These are phyloP conservation scores for Smallanthus sonchifolius DNA, from an alignment of 129 eudicot species.

Conservation along the genomic window DNA sequence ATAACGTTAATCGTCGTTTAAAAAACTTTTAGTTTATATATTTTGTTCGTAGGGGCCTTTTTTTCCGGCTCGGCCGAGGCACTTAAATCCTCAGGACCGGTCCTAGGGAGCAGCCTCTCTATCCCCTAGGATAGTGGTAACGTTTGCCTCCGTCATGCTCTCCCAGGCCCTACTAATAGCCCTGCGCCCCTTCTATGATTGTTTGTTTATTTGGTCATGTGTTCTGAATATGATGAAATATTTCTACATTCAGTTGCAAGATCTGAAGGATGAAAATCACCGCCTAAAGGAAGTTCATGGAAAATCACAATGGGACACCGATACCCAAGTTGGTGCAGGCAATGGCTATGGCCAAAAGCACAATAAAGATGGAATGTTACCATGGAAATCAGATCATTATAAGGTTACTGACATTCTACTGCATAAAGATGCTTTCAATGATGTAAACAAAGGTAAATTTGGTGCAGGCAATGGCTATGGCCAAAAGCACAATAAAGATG, in stretches of 20 bases:
- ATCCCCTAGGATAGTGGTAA: no score
- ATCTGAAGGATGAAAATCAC: constrained; percentile 44
- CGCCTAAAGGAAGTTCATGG: constrained; percentile 44
- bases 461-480: constrained; percentile 5
- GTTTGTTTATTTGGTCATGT: no score
- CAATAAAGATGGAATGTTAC: constrained; percentile 12
- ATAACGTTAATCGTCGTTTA: no score
- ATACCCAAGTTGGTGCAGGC: constrained; percentile 11
- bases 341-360: constrained; percentile 13
- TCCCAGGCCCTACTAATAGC: no score
- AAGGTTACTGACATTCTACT: constrained; percentile 4
- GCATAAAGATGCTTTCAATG: constrained; percentile 17
- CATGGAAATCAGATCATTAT: constrained; percentile 18
- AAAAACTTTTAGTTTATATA: no score
- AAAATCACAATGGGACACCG: constrained; percentile 34
- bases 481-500: constrained; percentile 9
- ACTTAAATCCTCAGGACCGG: no score
- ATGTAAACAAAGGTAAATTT: constrained; percentile 15
- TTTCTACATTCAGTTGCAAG: constrained; percentile 41
- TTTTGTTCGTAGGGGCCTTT: no score
- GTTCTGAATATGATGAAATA: neutral
- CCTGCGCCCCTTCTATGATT: no score
- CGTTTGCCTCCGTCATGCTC: no score
- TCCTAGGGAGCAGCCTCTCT: no score
- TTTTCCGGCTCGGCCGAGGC: no score